Evolutionary conservation across 257 asterid species (phyloP).

Genomic region (Petunia axillaris): DNA sequence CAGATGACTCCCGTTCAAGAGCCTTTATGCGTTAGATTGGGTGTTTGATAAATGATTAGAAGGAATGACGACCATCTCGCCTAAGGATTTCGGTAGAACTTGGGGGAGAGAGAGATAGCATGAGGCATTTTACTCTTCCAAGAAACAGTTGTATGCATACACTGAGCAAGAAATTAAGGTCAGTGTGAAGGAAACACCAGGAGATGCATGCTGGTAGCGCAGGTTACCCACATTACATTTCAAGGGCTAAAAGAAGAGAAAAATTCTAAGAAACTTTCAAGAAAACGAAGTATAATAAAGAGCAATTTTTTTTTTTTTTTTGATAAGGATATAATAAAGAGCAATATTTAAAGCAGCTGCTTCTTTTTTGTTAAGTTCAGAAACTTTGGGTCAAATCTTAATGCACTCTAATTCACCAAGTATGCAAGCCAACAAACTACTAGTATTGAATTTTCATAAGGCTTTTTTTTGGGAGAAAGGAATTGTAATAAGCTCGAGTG

Average conservation of each 20-base stretch:
- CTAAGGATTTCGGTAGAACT: no score
- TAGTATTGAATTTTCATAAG: not conserved
- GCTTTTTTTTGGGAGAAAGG: not conserved
- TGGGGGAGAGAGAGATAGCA: no score
- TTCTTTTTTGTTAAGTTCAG: not conserved
- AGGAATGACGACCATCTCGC: no score
- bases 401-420: conserved; percentile 4
- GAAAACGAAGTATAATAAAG: not conserved
- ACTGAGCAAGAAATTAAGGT: no score
- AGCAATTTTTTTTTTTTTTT: not conserved
- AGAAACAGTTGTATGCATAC: no score
- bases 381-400: conserved; percentile 3
- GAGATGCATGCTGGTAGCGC: not conserved
- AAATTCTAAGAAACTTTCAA: not conserved
- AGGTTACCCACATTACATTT: not conserved
- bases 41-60: no score
- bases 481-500: not conserved
- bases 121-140: no score
- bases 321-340: not conserved
- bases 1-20: no score
- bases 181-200: no score
- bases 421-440: conserved; percentile 5
- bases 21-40: no score
- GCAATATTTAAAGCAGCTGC: conserved; percentile 3
- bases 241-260: not conserved